These are phyloP conservation scores for Wallacemonas rigidus DNA, from an alignment of 208 protist genomes.

Conservation along the genomic window DNA sequence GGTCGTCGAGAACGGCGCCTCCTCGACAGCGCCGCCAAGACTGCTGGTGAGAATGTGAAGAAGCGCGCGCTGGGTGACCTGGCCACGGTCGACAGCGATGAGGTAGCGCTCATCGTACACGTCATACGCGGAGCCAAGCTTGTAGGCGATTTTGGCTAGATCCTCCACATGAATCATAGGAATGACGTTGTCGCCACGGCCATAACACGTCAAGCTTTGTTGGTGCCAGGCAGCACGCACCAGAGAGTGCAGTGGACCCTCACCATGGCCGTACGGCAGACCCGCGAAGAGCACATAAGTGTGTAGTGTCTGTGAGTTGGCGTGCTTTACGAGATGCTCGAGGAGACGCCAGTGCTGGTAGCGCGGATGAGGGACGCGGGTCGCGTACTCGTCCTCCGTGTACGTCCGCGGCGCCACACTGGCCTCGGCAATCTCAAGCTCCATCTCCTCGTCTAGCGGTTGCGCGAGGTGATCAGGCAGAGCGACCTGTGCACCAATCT, in stretches of 20 bases:
- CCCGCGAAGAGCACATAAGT: constrained; percentile 91
- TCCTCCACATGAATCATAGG: constrained; percentile 94
- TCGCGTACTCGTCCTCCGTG: constrained; percentile 86
- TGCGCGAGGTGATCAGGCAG: constrained; percentile 14
- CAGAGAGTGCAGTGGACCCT: constrained; percentile 47
- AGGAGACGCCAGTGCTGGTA: constrained; percentile 85
- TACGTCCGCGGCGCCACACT: constrained; percentile 67
- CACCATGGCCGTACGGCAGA: constrained; percentile 89
- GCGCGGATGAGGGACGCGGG: constrained; percentile 82
- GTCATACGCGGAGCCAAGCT: constrained; percentile 72
- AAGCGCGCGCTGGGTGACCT: constrained; percentile 78
- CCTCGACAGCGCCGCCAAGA: constrained; percentile 60
- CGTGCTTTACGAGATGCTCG: constrained; percentile 88
- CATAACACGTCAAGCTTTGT: constrained; percentile 65
- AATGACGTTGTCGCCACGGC: constrained; percentile 82
- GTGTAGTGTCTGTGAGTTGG: constrained; percentile 89
- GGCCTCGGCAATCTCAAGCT: constrained; percentile 48
- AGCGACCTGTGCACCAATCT: background rate
- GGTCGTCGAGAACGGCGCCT: constrained; percentile 9
- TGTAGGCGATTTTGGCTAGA: constrained; percentile 71
- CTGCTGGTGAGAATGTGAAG: constrained; percentile 56
- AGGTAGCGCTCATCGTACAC: constrained; percentile 88
- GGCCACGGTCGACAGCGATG: constrained; percentile 90
- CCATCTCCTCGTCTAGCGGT: constrained; percentile 35
- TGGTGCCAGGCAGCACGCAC: constrained; percentile 84